Evolutionary conservation across 352 stramenopile species (phyloP).

Genomic region (Globisporangium ultimum): DNA sequence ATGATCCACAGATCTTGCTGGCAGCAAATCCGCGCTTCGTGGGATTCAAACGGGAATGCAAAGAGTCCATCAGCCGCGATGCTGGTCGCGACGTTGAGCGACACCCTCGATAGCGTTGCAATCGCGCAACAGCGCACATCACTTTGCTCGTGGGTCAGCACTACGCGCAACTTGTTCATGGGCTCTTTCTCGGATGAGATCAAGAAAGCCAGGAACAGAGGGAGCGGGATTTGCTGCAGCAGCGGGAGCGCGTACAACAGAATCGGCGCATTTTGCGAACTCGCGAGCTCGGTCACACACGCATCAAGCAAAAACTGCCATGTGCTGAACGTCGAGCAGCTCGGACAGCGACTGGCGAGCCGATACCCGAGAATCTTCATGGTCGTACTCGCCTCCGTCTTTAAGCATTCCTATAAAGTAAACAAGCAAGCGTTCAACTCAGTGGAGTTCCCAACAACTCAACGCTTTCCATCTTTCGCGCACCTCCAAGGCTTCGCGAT

Average conservation of each 20-base stretch:
- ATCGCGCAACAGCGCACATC: slow-evolving; percentile 63
- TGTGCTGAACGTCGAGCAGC: slow-evolving; percentile 54
- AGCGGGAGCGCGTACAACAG: slow-evolving; percentile 50
- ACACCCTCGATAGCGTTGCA: slow-evolving; percentile 50
- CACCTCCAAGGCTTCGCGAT: slow-evolving; percentile 56
- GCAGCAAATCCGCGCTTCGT: slow-evolving; percentile 75
- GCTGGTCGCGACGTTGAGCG: slow-evolving; percentile 40
- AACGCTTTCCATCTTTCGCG: neutral
- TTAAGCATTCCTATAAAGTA: slow-evolving; percentile 51
- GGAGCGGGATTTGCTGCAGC: slow-evolving; percentile 51
- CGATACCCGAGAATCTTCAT: slow-evolving; percentile 77
- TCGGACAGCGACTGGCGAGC: slow-evolving; percentile 46
- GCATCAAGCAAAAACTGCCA: slow-evolving; percentile 67
- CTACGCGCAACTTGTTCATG: slow-evolving; percentile 71
- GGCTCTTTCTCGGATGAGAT: slow-evolving; percentile 61
- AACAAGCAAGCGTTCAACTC: neutral
- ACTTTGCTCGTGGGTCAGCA: slow-evolving; percentile 64
- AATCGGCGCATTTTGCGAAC: slow-evolving; percentile 53
- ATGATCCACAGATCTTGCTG: slow-evolving; percentile 81
- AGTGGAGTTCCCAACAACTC: too few relatives aligned
- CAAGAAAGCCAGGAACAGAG: slow-evolving; percentile 63
- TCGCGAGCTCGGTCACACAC: slow-evolving; percentile 59
- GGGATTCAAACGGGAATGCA: slow-evolving; percentile 79
- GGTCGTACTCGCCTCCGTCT: slow-evolving; percentile 43
- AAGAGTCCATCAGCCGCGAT: slow-evolving; percentile 49